These are phyloP conservation scores for Artemisia tridentata DNA, from an alignment of 129 eudicot genomes.

Conservation along the genomic window DNA sequence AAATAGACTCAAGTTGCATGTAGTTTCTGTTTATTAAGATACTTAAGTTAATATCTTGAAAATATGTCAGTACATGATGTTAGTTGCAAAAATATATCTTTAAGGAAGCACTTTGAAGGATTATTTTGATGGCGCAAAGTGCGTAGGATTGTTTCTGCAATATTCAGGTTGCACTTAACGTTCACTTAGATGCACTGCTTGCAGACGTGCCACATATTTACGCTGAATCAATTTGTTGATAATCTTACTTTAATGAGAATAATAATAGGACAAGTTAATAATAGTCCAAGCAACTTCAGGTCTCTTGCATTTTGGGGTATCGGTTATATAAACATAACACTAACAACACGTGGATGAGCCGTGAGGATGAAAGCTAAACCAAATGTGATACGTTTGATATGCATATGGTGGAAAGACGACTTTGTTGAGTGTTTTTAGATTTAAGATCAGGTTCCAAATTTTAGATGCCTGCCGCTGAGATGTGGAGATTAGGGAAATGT, in stretches of 20 bases:
- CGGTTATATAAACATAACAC: neutral
- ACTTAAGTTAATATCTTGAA: too few species aligned
- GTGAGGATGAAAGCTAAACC: conserved; percentile 10
- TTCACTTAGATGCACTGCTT: too few species aligned
- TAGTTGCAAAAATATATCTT: too few species aligned
- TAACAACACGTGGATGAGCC: conserved; percentile 31
- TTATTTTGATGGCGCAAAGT: too few species aligned
- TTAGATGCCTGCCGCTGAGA: conserved; percentile 20
- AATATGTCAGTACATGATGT: too few species aligned
- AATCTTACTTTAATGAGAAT: neutral
- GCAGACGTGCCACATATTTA: too few species aligned
- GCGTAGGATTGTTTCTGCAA: too few species aligned
- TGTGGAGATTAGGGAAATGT: conserved; percentile 45
- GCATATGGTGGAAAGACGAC: conserved; percentile 7
- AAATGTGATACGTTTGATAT: conserved; percentile 6
- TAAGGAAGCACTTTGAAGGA: too few species aligned
- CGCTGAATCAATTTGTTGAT: neutral
- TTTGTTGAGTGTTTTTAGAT: conserved; percentile 13
- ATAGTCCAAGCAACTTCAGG: neutral
- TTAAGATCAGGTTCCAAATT: conserved; percentile 31
- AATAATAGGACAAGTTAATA: conserved; percentile 3
- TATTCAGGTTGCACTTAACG: too few species aligned
- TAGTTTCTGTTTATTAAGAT: too few species aligned
- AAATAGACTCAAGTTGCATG: too few species aligned
- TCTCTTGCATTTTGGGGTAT: conserved; percentile 14